Conservation (phyloP, 306 rosid genomes). For the Gillenia trifoliata region DNA sequence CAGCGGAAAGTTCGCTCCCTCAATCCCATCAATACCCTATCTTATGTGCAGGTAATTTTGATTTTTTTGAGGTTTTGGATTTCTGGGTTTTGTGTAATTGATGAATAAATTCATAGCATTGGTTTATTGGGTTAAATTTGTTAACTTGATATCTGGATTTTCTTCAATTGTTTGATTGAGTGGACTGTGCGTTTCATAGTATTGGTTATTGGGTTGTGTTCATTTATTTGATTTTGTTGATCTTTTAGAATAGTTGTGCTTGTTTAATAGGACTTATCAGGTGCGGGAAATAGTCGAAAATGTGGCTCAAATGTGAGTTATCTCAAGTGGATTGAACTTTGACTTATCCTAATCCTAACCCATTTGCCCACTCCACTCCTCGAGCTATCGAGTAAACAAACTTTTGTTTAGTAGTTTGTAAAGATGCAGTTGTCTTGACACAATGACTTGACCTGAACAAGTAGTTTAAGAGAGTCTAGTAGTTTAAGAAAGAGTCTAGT, state of each 20-base stretch:
- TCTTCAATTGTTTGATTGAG: neutral
- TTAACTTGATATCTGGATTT: neutral
- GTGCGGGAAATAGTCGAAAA: neutral
- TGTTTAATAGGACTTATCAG: neutral
- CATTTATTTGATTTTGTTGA: neutral
- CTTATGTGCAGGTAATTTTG: slow-evolving; percentile 60
- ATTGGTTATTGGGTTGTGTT: neutral
- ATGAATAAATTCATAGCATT: neutral
- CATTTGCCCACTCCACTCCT: too few relatives aligned
- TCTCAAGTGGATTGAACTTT: too few relatives aligned
- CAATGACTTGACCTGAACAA: too few relatives aligned
- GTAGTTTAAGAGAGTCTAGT: too few relatives aligned
- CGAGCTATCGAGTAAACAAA: too few relatives aligned
- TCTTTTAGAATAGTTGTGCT: neutral
- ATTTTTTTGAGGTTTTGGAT: neutral
- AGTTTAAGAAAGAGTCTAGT: too few relatives aligned
- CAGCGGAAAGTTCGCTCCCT: slow-evolving; percentile 57
- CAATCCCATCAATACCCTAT: slow-evolving; percentile 63
- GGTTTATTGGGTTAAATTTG: neutral
- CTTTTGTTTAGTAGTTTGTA: too few relatives aligned
- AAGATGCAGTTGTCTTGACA: too few relatives aligned
- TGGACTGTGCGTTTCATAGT: neutral
- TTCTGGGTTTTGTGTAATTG: neutral
- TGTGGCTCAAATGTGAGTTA: too few relatives aligned
- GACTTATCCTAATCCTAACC: too few relatives aligned